Conservation (phyloP, 208 protist genomes). For the Trypanosoma boissoni region DNA sequence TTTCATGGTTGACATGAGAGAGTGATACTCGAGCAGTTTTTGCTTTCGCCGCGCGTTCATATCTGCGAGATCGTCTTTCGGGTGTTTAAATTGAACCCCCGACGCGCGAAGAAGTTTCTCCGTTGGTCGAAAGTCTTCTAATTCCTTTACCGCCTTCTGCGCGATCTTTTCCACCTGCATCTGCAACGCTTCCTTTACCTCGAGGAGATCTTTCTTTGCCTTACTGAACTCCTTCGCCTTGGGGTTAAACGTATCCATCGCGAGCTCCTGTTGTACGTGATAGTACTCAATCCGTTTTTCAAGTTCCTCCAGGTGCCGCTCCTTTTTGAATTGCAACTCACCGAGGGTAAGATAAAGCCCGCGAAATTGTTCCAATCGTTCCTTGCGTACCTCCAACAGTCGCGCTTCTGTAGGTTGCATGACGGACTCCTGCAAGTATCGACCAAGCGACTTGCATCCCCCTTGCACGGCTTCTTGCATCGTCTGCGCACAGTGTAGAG, state of each 20-base stretch:
- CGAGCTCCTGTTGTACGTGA: constrained; percentile 79
- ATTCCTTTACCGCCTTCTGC: constrained; percentile 41
- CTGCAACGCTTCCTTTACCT: constrained; percentile 53
- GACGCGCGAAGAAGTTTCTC: constrained; percentile 57
- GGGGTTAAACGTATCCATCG: constrained; percentile 85
- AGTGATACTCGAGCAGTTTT: constrained; percentile 79
- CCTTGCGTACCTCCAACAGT: constrained; percentile 48
- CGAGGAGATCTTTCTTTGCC: constrained; percentile 66
- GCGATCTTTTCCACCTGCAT: constrained; percentile 51
- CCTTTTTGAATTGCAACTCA: constrained; percentile 86
- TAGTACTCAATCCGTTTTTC: constrained; percentile 82
- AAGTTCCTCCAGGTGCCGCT: constrained; percentile 69
- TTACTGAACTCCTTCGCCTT: constrained; percentile 87
- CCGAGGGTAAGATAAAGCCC: constrained; percentile 83
- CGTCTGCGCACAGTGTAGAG: constrained; percentile 14
- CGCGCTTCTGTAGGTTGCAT: constrained; percentile 26
- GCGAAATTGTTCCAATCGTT: constrained; percentile 75
- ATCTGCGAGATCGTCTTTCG: constrained; percentile 58
- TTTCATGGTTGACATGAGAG: constrained; percentile 46
- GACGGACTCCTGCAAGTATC: constrained; percentile 41
- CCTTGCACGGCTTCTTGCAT: constrained; percentile 29
- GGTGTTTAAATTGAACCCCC: constrained; percentile 63
- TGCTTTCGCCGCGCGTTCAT: constrained; percentile 59
- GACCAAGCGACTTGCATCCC: constrained; percentile 33
- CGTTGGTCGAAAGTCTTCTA: constrained; percentile 70